Percentiles rank a stretch among this genome's conserved stretches.
phyloP scores from a whole-genome alignment of 768 basidiomycete species.

The Royoungia palumana region DNA sequence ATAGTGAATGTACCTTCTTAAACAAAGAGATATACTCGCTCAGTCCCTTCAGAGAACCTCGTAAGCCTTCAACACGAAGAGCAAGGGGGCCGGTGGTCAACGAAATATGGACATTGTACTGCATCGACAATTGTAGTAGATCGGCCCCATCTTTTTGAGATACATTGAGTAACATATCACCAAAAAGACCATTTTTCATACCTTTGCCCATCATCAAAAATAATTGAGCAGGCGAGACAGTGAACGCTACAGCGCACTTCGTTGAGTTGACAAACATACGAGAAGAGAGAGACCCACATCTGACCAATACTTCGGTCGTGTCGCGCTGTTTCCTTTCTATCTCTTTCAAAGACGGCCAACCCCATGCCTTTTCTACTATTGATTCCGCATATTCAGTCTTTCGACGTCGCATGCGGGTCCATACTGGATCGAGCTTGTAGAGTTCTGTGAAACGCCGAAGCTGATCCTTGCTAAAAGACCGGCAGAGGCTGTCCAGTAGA shows the following conservation, averaged over 20 bases:
- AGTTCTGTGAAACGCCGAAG: constrained; percentile 50
- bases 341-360: constrained; percentile 58
- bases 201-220: constrained; percentile 75
- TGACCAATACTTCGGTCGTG: constrained; percentile 43
- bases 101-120: constrained; percentile 60
- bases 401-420: constrained; percentile 32
- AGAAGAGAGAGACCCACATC: constrained; percentile 38
- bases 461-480: constrained; percentile 63
- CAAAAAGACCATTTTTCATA: constrained; percentile 20
- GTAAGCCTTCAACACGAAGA: constrained; percentile 56
- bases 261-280: neutral
- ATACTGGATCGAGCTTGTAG: constrained; percentile 41
- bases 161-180: constrained; percentile 9
- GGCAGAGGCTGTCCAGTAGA: constrained; percentile 51
- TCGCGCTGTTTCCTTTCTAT: constrained; percentile 50
- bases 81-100: constrained; percentile 54
- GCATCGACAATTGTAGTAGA: constrained; percentile 54
- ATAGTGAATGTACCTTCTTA: constrained; percentile 40
- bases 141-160: constrained; percentile 55
- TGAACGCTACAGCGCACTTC: constrained; percentile 42
- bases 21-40: constrained; percentile 44
- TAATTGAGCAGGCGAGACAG: constrained; percentile 54
- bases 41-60: constrained; percentile 48
- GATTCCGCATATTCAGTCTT: constrained; percentile 43
- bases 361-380: constrained; percentile 66